Conservation (phyloP, 768 basidiomycete species). For the Amanita phalloides region DNA sequence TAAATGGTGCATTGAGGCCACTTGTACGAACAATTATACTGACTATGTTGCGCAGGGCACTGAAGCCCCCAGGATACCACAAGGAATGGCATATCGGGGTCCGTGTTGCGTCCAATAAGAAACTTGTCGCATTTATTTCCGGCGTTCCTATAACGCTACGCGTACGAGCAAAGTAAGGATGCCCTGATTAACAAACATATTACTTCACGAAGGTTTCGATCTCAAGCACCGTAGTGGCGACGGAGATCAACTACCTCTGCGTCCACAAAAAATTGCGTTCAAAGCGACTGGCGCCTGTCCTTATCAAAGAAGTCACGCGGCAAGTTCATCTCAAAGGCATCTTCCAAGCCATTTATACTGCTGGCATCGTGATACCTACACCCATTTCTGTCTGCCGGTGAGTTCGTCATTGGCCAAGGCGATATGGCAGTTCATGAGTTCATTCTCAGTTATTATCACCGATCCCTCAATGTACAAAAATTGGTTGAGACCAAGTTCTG, state of each 20-base stretch:
- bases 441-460: constrained; percentile 72
- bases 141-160: constrained; percentile 82
- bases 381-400: constrained; percentile 81
- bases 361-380: constrained; percentile 86
- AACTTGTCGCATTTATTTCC: constrained; percentile 93
- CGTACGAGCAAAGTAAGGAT: constrained; percentile 71
- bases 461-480: constrained; percentile 84
- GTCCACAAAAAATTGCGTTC: constrained; percentile 96
- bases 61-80: constrained; percentile 87
- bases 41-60: constrained; percentile 48
- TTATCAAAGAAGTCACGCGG: constrained; percentile 96
- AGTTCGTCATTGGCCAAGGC: constrained; percentile 12
- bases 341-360: constrained; percentile 97
- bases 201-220: neutral
- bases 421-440: constrained; percentile 4
- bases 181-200: neutral
- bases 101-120: constrained; percentile 81
- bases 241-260: constrained; percentile 96
- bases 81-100: constrained; percentile 97
- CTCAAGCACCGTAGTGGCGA: constrained; percentile 51
- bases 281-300: constrained; percentile 87
- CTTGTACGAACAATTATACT: constrained; percentile 1
- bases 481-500: constrained; percentile 87
- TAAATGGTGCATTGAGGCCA: constrained; percentile 50
- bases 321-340: constrained; percentile 82